phyloP scores from a whole-genome alignment of 345 rosid genomes.

The Gossypium sturtianum region DNA sequence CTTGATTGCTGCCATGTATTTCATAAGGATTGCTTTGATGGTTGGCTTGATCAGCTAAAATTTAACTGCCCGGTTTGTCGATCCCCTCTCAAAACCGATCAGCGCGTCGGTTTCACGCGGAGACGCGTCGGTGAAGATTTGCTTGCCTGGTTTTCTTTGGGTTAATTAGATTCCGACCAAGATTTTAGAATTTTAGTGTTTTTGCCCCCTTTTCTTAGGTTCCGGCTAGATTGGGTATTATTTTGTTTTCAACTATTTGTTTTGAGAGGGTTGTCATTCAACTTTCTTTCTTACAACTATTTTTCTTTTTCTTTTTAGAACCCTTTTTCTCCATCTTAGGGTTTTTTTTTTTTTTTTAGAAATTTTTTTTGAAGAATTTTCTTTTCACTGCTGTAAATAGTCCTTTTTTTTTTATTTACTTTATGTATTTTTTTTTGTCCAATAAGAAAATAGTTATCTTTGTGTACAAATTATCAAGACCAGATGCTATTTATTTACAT shows the following conservation, averaged over 20 bases:
- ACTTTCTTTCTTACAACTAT: not conserved
- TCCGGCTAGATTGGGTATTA: not conserved
- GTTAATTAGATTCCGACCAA: conserved; percentile 19
- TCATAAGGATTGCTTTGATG: conserved; percentile 73
- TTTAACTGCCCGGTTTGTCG: conserved; percentile 78
- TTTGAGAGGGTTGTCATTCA: conserved; percentile 7
- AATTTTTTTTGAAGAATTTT: conserved; percentile 4
- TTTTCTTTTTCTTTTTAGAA: not conserved
- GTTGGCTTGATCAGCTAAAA: conserved; percentile 68
- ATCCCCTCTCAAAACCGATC: conserved; percentile 37
- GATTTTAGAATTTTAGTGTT: not conserved
- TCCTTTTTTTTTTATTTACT: not conserved
- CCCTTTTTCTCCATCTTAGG: not conserved
- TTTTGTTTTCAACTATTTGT: not conserved
- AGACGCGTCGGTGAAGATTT: conserved; percentile 53
- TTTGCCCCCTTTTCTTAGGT: not conserved
- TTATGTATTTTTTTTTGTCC: not conserved
- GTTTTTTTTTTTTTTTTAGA: not conserved
- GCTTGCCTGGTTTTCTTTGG: conserved; percentile 38
- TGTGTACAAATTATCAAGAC: not conserved
- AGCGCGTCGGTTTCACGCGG: conserved; percentile 37
- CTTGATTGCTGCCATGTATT: conserved; percentile 84
- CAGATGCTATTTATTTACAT: not conserved
- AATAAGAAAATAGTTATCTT: conserved; percentile 11
- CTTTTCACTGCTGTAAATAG: conserved; percentile 9